Evolutionary conservation across 805 yeast species (phyloP), one percentile per base, ranked within the genome.

Genomic region (Maudiozyma turicensis): DNA sequence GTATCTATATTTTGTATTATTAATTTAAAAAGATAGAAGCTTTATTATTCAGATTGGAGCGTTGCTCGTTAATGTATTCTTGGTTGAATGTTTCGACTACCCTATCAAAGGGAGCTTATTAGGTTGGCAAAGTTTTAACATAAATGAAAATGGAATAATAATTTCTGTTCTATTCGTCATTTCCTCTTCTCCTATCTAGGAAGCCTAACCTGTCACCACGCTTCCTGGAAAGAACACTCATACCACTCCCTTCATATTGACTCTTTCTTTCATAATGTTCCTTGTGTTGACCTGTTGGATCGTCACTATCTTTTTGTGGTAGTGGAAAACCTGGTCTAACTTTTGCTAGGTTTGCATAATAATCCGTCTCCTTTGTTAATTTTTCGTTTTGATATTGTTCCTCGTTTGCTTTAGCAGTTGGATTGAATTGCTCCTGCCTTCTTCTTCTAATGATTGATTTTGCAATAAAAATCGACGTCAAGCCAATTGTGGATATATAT

Each of bases 241-340:
- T 69, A 0, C 87, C 86, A 0, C 83, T 72, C 5, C 89, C 91
- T 55, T 82, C 86, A 58, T 74, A 85, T 57, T 76, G 80, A 47
- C 83, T 77, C 53, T 80, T 79, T 52, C 89, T 68, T 42, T 65
- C 58, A 26, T 65, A 68, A 28, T 58, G 59, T 6, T 63, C 60
- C 13, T 39, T 39, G 6, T 10, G 28, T 1, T 67, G 69, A 13
- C 67, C 47, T 2, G 9, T 32, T 61, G 63, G 66, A 20, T 40
- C 47, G 26, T 44, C 40, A 10, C 2, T 14, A 1, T 46, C 49
- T 5, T 51, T 50, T 9, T 54, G 51, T 10, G 62, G 64, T 29
- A 65, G n/a, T 9, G 83, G 83, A 47, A 78, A 73, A 1, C 86
- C 86, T 1, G 84, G 85, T 53, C 73, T 73, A 10, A 69, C 63